Conservation (phyloP, 2,329 filamentous ascomycete genomes). For the Trichoderma semiorbis region DNA sequence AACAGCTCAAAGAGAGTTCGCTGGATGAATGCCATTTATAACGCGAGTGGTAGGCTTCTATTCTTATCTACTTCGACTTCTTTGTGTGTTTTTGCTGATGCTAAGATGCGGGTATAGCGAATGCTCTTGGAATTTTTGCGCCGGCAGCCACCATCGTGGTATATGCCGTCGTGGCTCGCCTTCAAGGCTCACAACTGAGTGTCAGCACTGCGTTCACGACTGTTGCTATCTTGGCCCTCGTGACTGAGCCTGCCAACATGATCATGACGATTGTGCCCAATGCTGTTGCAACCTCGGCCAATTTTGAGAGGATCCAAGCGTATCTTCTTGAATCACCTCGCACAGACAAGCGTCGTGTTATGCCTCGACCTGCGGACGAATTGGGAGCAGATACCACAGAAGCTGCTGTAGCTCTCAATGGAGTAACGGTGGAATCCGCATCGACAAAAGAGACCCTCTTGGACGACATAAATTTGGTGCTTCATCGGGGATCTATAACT, state of each 20-base stretch:
- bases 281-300: constrained; percentile 31
- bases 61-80: not conserved
- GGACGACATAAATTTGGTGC: constrained; percentile 23
- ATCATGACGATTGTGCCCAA: constrained; percentile 40
- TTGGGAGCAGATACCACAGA: not conserved
- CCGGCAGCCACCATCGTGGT: constrained; percentile 38
- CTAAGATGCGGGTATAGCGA: constrained; percentile 28
- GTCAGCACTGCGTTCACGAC: constrained; percentile 40
- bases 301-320: constrained; percentile 37
- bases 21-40: constrained; percentile 40
- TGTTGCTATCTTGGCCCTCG: constrained; percentile 36
- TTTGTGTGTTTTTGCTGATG: not conserved
- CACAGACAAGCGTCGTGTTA: not conserved
- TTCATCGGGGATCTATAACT: constrained; percentile 24
- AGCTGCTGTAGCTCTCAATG: not conserved
- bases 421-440: not conserved
- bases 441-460: not conserved
- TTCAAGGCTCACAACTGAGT: constrained; percentile 26
- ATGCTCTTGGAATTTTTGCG: constrained; percentile 40
- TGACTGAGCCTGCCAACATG: constrained; percentile 44
- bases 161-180: constrained; percentile 30
- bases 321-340: constrained; percentile 28
- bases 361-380: not conserved
- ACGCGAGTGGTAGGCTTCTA: constrained; percentile 34
- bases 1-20: constrained; percentile 30